These are phyloP conservation scores for Angomonas ambiguus DNA, from an alignment of 208 protist genomes.

Conservation along the genomic window DNA sequence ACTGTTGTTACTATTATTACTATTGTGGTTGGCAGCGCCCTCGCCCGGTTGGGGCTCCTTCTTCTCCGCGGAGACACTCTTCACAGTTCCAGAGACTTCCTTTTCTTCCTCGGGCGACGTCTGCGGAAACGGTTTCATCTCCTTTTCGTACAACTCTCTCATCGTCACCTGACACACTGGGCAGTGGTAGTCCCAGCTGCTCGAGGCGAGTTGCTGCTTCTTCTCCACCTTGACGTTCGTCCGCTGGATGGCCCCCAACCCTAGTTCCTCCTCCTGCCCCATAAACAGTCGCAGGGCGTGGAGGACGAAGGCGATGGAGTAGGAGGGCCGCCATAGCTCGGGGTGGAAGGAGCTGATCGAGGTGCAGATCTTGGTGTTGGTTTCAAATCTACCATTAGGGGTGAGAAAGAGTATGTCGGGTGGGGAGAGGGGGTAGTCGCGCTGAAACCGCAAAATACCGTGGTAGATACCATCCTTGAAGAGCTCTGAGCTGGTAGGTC, in stretches of 20 bases:
- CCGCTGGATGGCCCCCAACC: slow-evolving; percentile 54
- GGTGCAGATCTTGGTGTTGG: slow-evolving; percentile 80
- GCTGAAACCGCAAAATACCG: slow-evolving; percentile 70
- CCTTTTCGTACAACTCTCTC: slow-evolving; percentile 32
- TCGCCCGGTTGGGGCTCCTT: not conserved
- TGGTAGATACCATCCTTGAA: slow-evolving; percentile 88
- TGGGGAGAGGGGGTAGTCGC: slow-evolving; percentile 80
- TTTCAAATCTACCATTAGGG: slow-evolving; percentile 80
- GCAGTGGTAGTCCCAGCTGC: slow-evolving; percentile 53
- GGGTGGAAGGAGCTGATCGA: slow-evolving; percentile 86
- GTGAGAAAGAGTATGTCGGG: slow-evolving; percentile 90
- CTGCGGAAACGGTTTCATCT: slow-evolving; percentile 51
- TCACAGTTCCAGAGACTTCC: not conserved
- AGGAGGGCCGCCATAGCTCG: slow-evolving; percentile 84
- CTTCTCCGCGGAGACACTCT: not conserved
- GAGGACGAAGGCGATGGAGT: slow-evolving; percentile 63
- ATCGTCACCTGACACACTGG: slow-evolving; percentile 21
- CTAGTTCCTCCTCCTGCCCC: slow-evolving; percentile 72
- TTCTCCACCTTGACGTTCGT: slow-evolving; percentile 28
- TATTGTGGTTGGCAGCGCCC: not conserved
- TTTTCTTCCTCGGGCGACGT: slow-evolving; percentile 20
- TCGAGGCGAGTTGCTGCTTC: slow-evolving; percentile 35
- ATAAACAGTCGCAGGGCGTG: slow-evolving; percentile 79
- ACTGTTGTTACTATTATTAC: not conserved
- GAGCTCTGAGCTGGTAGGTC: slow-evolving; percentile 40